A percentile compares a stretch with the other conserved stretches of the same genome.
Conservation (phyloP, 768 basidiomycete genomes). For the Flagelloscypha sp. region DNA sequence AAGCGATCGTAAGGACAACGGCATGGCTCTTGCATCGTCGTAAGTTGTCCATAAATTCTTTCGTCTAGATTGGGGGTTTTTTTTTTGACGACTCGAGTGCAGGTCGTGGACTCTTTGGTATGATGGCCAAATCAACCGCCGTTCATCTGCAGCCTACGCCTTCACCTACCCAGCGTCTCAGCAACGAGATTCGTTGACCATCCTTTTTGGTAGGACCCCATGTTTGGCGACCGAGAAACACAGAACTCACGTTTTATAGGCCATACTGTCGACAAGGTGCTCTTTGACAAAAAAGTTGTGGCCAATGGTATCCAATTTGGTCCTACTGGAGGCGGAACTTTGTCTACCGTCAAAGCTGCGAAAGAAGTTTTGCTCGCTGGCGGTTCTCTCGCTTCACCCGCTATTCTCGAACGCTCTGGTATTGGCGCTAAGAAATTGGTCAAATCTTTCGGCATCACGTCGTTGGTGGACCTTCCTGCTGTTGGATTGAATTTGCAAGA, state of each 20-base stretch:
- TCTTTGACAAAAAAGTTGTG: slow-evolving; percentile 6
- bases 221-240: no score
- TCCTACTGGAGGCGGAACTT: not conserved
- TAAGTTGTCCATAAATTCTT: not conserved
- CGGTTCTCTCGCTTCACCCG: slow-evolving; percentile 10
- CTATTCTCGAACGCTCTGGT: slow-evolving; percentile 12
- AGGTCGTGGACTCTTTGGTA: slow-evolving; percentile 13
- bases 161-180: slow-evolving; percentile 8
- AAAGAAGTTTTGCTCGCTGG: slow-evolving; percentile 11
- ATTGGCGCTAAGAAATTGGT: slow-evolving; percentile 9
- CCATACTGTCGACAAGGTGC: slow-evolving; percentile 9
- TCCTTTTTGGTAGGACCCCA: no score
- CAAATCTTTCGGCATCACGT: slow-evolving; percentile 18
- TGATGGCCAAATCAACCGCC: slow-evolving; percentile 9
- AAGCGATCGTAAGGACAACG: slow-evolving; percentile 7
- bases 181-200: slow-evolving; percentile 7
- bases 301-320: slow-evolving; percentile 10
- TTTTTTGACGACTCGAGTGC: not conserved
- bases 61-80: no score
- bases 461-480: slow-evolving; percentile 28
- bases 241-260: no score
- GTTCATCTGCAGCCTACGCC: slow-evolving; percentile 10
- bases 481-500: slow-evolving; percentile 38
- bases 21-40: slow-evolving; percentile 7
- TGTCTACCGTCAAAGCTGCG: slow-evolving; percentile 5